Evolutionary conservation across 441 rosid genomes (phyloP), one percentile per base, ranked within the genome.

Genomic region (Bruguiera hainesii): DNA sequence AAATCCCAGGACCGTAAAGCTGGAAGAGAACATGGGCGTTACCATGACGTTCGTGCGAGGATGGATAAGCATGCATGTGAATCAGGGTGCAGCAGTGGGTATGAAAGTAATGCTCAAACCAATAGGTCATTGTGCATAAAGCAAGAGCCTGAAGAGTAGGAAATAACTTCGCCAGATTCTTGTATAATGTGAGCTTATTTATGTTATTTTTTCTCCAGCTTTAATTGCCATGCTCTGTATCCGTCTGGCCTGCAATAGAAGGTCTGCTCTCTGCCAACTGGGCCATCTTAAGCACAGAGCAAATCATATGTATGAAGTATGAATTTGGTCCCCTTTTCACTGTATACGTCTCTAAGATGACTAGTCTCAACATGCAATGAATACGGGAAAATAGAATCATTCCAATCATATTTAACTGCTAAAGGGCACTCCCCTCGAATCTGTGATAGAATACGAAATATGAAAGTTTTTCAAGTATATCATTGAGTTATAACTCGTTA

Each of bases 41-140:
- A 64, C 13, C 70, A 60, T 28, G 60, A 52, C 33, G 77, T 80
- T 25, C 74, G 63, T 58, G 15, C 58, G 62, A 87, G 71, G 71
- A 71, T 73, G 71, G 87, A 82, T 66, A 84, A 75, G 67, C 84
- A 29, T 42, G 76, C 84, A n/a, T 70, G 8, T 31, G 93, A 88
- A 80, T 83, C 89, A 7, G 90, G 90, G 35, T 89, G 86, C 61
- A 85, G 90, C 74, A 88, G 89, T 61, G 89, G 93, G 57, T 88
- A 80, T 59, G 93, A 85, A 69, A 88, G 87, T 75, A 74, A 79
- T 67, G 78, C 57, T 29, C 87, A 77, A 63, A 78, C 78, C 68
- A 81, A 58, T 61, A 74, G 65, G 67, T 62, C 82, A 50, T 64
- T 72, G 57, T 71, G 75, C 81, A 83, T 75, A 75, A 80, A 79